Evolutionary conservation across 163 green algal genomes (phyloP).

Genomic region (Trebouxia gelatinosa): DNA sequence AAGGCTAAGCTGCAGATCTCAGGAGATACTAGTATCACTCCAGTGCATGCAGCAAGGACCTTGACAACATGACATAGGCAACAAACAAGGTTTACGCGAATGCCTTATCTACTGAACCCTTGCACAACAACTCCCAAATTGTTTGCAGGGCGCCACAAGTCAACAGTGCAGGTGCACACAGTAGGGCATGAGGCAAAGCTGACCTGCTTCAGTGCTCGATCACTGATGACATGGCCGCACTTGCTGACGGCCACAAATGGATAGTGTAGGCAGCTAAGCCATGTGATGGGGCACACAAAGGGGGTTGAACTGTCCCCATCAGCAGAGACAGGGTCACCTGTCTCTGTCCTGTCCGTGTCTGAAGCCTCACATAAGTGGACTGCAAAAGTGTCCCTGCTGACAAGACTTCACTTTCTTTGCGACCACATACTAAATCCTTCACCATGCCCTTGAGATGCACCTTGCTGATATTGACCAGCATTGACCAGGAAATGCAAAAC

Average conservation of each 20-base stretch:
- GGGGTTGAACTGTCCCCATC: not conserved
- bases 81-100: not conserved
- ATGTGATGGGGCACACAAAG: conserved; percentile 12
- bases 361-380: conserved; percentile 8
- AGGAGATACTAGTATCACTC: not conserved
- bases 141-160: not conserved
- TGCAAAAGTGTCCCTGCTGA: not conserved
- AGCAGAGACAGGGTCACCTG: not conserved
- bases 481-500: too few species aligned
- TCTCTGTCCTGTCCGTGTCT: not conserved
- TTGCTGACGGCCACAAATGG: conserved; percentile 3
- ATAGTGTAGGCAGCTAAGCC: not conserved
- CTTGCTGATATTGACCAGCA: too few species aligned
- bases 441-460: too few species aligned
- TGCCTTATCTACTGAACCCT: not conserved
- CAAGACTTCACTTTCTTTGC: too few species aligned
- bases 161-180: too few species aligned
- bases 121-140: not conserved
- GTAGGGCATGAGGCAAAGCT: not conserved
- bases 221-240: not conserved
- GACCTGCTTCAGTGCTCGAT: not conserved
- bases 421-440: too few species aligned
- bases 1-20: conserved; percentile 1
- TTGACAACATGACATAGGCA: not conserved
- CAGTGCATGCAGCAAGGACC: too few species aligned